Percentiles rank a stretch among this genome's conserved stretches.
Conservation (phyloP, 2,329 filamentous ascomycete species). For the Ceratocystis papillata region DNA sequence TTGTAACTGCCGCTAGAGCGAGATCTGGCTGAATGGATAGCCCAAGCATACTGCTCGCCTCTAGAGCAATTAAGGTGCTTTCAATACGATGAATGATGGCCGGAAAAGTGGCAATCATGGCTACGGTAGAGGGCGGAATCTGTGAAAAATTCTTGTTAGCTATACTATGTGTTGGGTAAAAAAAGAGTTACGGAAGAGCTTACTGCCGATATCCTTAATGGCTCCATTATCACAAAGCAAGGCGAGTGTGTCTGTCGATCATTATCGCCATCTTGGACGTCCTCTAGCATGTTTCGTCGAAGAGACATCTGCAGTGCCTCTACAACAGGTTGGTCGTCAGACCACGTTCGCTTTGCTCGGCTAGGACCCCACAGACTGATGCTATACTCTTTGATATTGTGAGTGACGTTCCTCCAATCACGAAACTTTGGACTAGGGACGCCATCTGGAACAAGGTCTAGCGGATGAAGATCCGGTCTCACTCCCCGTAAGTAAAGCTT, state of each 20-base stretch:
- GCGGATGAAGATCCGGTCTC: slow-evolving; percentile 48
- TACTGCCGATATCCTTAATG: slow-evolving; percentile 64
- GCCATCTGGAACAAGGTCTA: slow-evolving; percentile 52
- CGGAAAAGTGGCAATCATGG: slow-evolving; percentile 65
- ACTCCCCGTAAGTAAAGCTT: slow-evolving; percentile 48
- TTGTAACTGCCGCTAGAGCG: slow-evolving; percentile 82
- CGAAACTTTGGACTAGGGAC: slow-evolving; percentile 41
- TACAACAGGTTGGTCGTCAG: slow-evolving; percentile 68
- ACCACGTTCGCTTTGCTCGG: slow-evolving; percentile 44
- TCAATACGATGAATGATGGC: slow-evolving; percentile 78
- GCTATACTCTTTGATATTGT: slow-evolving; percentile 72
- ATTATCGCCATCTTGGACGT: slow-evolving; percentile 44
- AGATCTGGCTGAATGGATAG: slow-evolving; percentile 55
- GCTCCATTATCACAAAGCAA: slow-evolving; percentile 66
- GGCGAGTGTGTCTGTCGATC: slow-evolving; percentile 31
- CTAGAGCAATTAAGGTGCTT: slow-evolving; percentile 65
- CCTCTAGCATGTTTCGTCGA: slow-evolving; percentile 74
- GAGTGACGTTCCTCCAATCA: slow-evolving; percentile 33
- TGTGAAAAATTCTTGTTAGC: slow-evolving; percentile 31
- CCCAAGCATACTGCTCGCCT: slow-evolving; percentile 56
- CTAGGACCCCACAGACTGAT: slow-evolving; percentile 59
- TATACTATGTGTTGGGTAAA: neutral
- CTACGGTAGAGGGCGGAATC: slow-evolving; percentile 59
- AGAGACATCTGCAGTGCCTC: slow-evolving; percentile 62
- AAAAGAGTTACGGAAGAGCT: slow-evolving; percentile 31